phyloP scores from a whole-genome alignment of 352 stramenopile genomes.

The Aphanomyces stellatus region DNA sequence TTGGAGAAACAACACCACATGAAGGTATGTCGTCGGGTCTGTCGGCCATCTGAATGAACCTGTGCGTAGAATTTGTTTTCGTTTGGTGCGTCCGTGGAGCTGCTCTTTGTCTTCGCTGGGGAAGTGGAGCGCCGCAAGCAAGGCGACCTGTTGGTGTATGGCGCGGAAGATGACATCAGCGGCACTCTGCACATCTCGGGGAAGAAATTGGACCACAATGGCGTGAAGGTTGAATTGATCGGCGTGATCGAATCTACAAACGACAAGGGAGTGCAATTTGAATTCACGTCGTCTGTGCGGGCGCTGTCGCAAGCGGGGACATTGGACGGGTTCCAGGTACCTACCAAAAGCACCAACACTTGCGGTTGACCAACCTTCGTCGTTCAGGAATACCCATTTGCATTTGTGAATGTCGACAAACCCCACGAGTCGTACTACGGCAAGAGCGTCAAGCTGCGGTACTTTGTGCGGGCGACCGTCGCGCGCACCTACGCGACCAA shows the following conservation, averaged over 20 bases:
- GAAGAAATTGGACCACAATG: slow-evolving; percentile 93
- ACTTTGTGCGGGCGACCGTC: slow-evolving; percentile 92
- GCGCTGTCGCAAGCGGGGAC: slow-evolving; percentile 86
- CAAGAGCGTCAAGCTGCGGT: slow-evolving; percentile 92
- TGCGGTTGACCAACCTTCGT: background rate
- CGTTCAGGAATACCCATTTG: slow-evolving; percentile 69
- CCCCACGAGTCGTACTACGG: slow-evolving; percentile 96
- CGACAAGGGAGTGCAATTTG: slow-evolving; percentile 70
- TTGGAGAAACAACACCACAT: too few species aligned
- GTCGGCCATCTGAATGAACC: too few species aligned
- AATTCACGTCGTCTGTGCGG: slow-evolving; percentile 89
- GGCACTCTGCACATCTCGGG: slow-evolving; percentile 65
- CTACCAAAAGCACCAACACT: background rate
- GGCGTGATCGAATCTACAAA: slow-evolving; percentile 88
- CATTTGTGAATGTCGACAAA: slow-evolving; percentile 93
- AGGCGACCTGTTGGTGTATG: slow-evolving; percentile 44
- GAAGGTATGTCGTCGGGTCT: too few species aligned
- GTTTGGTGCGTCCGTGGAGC: slow-evolving; percentile 37
- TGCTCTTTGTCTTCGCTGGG: slow-evolving; percentile 34
- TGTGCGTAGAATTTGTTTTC: slow-evolving; percentile 51
- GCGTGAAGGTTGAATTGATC: slow-evolving; percentile 94
- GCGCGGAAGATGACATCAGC: slow-evolving; percentile 42
- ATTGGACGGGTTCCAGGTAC: slow-evolving; percentile 41
- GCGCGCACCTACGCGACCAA: slow-evolving; percentile 87
- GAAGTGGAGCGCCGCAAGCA: slow-evolving; percentile 26